phyloP scores from a whole-genome alignment of 1,284 basidiomycete species.

The Ustanciosporium gigantosporum region DNA sequence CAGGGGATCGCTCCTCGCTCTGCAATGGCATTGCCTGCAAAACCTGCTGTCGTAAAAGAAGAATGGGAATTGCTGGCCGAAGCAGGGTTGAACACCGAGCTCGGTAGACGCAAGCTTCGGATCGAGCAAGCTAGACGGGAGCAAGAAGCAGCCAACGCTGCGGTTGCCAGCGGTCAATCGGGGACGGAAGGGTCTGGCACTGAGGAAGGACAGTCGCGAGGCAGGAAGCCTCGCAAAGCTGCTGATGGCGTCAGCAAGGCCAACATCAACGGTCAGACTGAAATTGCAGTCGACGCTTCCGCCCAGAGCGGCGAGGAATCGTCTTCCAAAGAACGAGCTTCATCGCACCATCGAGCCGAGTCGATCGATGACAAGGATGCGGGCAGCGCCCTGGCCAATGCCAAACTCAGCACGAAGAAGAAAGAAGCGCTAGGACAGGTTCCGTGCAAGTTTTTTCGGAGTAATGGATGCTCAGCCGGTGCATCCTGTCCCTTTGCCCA shows the following conservation, averaged over 20 bases:
- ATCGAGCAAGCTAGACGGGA: slow-evolving; percentile 30
- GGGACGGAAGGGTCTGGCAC: slow-evolving; percentile 1
- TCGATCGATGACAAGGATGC: slow-evolving; percentile 38
- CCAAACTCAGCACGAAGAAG: slow-evolving; percentile 59
- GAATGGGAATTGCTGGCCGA: slow-evolving; percentile 48
- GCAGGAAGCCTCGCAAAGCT: slow-evolving; percentile 10
- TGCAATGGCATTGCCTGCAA: slow-evolving; percentile 11
- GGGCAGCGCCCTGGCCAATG: slow-evolving; percentile 54
- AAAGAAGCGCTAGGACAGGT: slow-evolving; percentile 86
- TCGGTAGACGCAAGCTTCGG: slow-evolving; percentile 37
- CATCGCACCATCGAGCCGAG: slow-evolving; percentile 16
- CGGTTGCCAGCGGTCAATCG: not conserved
- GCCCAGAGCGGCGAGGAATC: not conserved
- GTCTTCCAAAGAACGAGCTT: slow-evolving; percentile 13
- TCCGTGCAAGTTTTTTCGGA: slow-evolving; percentile 95
- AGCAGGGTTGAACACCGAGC: slow-evolving; percentile 43
- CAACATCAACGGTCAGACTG: too few relatives aligned
- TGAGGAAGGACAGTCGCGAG: slow-evolving; percentile 10
- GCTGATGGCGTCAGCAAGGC: slow-evolving; percentile 9
- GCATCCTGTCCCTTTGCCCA: slow-evolving; percentile 96
- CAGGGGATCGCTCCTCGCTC: not conserved
- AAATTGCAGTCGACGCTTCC: not conserved
- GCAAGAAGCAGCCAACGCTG: slow-evolving; percentile 25
- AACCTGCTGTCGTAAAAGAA: slow-evolving; percentile 32
- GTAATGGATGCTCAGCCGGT: slow-evolving; percentile 75